phyloP scores from a whole-genome alignment of 441 rosid species.

The Pelargonium citronellum region DNA sequence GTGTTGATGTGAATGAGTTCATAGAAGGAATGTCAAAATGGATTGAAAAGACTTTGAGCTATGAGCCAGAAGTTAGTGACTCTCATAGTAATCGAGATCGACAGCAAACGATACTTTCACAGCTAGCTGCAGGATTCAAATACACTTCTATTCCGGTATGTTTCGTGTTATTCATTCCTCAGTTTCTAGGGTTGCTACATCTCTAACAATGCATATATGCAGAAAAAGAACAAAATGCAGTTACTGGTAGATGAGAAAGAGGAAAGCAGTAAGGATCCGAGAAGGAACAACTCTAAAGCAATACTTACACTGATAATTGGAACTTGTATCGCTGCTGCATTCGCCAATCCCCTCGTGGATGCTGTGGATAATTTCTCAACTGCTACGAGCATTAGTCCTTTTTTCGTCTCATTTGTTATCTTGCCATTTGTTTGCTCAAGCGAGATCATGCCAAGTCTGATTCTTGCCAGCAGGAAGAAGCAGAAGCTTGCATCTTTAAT shows the following conservation, averaged over 20 bases:
- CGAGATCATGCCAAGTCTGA: neutral
- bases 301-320: neutral
- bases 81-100: too few relatives aligned
- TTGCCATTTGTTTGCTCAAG: neutral
- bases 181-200: too few relatives aligned
- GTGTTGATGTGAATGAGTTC: neutral
- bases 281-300: neutral
- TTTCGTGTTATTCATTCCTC: neutral
- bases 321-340: neutral
- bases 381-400: neutral
- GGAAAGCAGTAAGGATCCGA: neutral
- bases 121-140: neutral
- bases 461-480: conserved; percentile 1
- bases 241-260: neutral
- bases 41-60: neutral
- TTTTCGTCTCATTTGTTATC: neutral
- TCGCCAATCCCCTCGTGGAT: neutral
- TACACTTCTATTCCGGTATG: neutral
- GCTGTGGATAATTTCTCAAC: neutral
- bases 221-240: neutral
- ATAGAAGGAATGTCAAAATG: neutral
- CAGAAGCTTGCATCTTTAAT: neutral
- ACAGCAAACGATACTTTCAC: too few relatives aligned
- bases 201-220: neutral
- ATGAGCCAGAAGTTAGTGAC: neutral